These are phyloP conservation scores for Ceratobasidium papillatum DNA, from an alignment of 1,284 basidiomycete species.

Conservation along the genomic window DNA sequence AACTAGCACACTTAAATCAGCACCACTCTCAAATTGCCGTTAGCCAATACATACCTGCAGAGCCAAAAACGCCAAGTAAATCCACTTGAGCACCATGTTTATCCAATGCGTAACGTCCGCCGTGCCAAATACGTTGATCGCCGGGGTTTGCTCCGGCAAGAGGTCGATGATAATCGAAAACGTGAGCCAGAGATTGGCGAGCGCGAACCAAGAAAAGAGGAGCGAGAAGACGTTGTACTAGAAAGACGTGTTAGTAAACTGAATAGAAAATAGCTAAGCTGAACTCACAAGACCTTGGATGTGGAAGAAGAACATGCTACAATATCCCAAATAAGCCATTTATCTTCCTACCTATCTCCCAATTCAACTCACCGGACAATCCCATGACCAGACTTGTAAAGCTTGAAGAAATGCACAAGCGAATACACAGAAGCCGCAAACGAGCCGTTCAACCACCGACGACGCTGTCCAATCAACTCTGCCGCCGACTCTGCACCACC, in stretches of 20 bases:
- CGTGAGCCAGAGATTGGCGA: conserved; percentile 95
- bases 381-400: conserved; percentile 87
- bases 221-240: conserved; percentile 83
- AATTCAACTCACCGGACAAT: conserved; percentile 62
- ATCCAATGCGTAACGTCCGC: conserved; percentile 82
- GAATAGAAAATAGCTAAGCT: neutral
- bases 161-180: conserved; percentile 96
- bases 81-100: conserved; percentile 84
- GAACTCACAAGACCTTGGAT: conserved; percentile 82
- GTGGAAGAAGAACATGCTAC: conserved; percentile 92
- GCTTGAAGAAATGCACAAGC: conserved; percentile 91
- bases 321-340: neutral
- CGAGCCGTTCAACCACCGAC: conserved; percentile 96
- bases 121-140: conserved; percentile 76
- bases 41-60: conserved; percentile 58
- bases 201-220: conserved; percentile 89
- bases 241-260: conserved; percentile 25
- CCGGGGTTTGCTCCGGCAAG: conserved; percentile 64
- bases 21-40: conserved; percentile 23
- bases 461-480: conserved; percentile 94
- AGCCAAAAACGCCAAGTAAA: conserved; percentile 86
- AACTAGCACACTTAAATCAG: conserved; percentile 64
- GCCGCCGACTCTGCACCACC: conserved; percentile 71
- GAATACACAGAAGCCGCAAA: conserved; percentile 98
- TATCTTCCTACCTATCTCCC: neutral